These are phyloP conservation scores for Suillus subaureus DNA, from an alignment of 768 basidiomycete species.

Conservation along the genomic window DNA sequence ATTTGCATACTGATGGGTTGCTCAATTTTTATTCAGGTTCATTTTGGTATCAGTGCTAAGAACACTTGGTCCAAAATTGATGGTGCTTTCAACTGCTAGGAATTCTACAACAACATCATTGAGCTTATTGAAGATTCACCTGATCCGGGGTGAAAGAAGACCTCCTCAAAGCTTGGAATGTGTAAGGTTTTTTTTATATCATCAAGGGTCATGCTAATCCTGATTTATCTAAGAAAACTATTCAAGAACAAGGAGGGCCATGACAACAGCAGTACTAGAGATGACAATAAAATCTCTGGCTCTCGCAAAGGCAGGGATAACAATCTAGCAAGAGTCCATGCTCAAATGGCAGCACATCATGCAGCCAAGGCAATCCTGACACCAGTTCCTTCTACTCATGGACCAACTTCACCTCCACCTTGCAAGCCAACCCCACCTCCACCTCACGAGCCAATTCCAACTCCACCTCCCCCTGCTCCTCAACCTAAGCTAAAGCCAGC, in stretches of 20 bases:
- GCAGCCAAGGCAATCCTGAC: not conserved
- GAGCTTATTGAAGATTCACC: slow-evolving; percentile 3
- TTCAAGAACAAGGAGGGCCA: slow-evolving; percentile 4
- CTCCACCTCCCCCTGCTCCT: not conserved
- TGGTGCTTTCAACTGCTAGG: slow-evolving; percentile 3
- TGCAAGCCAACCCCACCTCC: not conserved
- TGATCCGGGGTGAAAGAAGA: slow-evolving; percentile 4
- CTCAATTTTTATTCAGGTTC: slow-evolving; percentile 4
- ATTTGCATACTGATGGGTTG: not conserved
- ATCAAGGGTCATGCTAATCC: not conserved
- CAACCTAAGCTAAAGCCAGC: too few relatives aligned
- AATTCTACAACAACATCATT: slow-evolving; percentile 10
- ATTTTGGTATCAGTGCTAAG: slow-evolving; percentile 1
- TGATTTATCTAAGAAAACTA: not conserved
- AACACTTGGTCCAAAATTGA: slow-evolving; percentile 6
- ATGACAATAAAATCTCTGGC: too few relatives aligned
- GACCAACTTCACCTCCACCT: too few relatives aligned
- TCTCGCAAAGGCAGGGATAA: not conserved
- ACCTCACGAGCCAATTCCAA: not conserved
- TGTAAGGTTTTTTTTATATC: slow-evolving; percentile 1
- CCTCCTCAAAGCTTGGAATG: slow-evolving; percentile 7
- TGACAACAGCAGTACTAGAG: not conserved
- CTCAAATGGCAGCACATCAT: slow-evolving; percentile 1
- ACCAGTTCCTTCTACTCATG: not conserved
- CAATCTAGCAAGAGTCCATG: not conserved